Base-by-base conservation (phyloP, 768 basidiomycete species). In the Podaxis sp. region DNA sequence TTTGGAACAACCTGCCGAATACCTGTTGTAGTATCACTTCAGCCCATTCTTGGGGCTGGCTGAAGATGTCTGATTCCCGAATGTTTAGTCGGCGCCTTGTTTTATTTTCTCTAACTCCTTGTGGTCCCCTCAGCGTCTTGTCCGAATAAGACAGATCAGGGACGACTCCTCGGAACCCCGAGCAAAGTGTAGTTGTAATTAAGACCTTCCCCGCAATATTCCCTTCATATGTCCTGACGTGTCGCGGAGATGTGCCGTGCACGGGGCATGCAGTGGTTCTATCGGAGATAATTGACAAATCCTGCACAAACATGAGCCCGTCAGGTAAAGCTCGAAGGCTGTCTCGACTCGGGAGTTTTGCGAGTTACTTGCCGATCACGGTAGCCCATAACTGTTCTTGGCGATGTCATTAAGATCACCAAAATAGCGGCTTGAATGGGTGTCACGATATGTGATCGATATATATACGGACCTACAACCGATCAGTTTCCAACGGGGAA, bases 391-490 rank as follows among this genome's bases (percentile, higher is more conserved):
- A 22, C 40, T 50, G 15, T 51, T 59, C 58, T 40, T 24, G 17
- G 49, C 22, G 13, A 40, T 27, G 17, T 9, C 33, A 27, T 40
- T 22, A 29, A 52, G 58, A 29, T 59, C 49, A 25, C 49, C 47
- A n/a, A 49, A 59, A 52, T 13, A 27, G 36, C 36, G 5, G 49
- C 3, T 33, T 33, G 15, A n/a, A 25, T 9, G 22, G 33, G 25
- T 29, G 15, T n/a, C 22, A 37, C 40, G 3, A 17, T 56, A 27
- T 25, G 40, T 5, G 27, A 57, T 57, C 24, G 55, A 57, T 57
- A 46, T 57, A 57, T 57, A 57, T 57, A 57, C 43, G 55, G 55
- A 57, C 55, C 55, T 57, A 57, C 55, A 57, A 57, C 55, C 55
- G 55, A 57, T 57, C 55, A 57, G 41, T 17, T 55, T 36, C 54